Base-by-base conservation (phyloP, 2,329 filamentous ascomycete species). In the Calycina marina region DNA sequence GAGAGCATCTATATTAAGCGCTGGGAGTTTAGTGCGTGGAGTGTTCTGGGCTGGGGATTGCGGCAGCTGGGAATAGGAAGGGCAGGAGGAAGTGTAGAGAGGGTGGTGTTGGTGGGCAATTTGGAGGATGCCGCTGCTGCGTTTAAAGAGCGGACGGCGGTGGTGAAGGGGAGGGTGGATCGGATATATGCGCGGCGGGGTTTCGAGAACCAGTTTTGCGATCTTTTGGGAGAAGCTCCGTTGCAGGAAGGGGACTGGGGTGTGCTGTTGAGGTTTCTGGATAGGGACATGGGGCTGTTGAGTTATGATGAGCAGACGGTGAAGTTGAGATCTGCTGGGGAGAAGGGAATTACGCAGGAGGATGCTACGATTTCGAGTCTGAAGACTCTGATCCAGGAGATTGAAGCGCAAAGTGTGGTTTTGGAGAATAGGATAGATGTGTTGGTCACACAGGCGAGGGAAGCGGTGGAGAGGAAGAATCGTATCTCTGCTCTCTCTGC, bases 351-450 rank as follows among this genome's bases (percentile, higher is more conserved):
- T 41, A 81, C 80, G 1, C 62, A 75, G 36, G 78, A 92, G 46
- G 90, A 98, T 56, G 61, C 64, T 4, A 79, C 82, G 1, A 82
- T 94, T 40, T 85, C 85, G 1, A 79, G 79, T 12, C 69, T 98
- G 6, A 88, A 86, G 48, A 72, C 80, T 15, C 65, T 93, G 8
- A 77, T 85, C 16, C 63, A 70, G 25, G 77, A 79, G 31, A 65
- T 98, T 11, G 75, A 78, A 39, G 69, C 75, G 13, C 73, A 93
- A 39, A 77, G 84, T 11, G 56, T 66, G 5, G 64, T 74, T 1
- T 65, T 96, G 24, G 68, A 65, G 31, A 59, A 59, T 6, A 77
- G 84, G 39, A 63, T 90, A 30, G 67, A 77, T 2, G 64, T 69
- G 16, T 63, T 94, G 4, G 63, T 67, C 18, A 47, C 56, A 2